These are phyloP conservation scores for Nicotiana knightiana DNA, from an alignment of 257 asterid species.

Conservation along the genomic window DNA sequence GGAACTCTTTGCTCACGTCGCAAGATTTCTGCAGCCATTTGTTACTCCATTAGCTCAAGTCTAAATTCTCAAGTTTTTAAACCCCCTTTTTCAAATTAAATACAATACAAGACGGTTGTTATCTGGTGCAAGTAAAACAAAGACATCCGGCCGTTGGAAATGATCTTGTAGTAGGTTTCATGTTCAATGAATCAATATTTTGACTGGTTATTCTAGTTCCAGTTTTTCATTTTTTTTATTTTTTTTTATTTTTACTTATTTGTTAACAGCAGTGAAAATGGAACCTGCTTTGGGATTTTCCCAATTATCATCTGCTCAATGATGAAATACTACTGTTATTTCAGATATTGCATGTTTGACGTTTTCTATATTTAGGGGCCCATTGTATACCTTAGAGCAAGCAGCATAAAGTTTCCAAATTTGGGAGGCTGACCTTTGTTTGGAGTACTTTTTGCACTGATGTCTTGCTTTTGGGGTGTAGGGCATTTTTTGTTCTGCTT, in stretches of 20 bases:
- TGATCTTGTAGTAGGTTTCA: neutral
- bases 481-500: neutral
- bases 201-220: neutral
- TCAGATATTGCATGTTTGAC: neutral
- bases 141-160: neutral
- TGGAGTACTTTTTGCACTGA: neutral
- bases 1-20: neutral
- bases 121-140: neutral
- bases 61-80: neutral
- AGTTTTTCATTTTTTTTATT: too few relatives aligned
- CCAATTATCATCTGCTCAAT: neutral
- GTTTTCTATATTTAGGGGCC: neutral
- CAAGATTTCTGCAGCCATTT: neutral
- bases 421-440: neutral
- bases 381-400: neutral
- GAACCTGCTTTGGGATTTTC: neutral
- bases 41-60: neutral
- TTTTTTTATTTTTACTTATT: too few relatives aligned
- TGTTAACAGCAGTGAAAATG: neutral
- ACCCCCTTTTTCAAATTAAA: neutral
- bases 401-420: neutral
- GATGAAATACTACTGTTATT: neutral
- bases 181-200: neutral
- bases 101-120: neutral
- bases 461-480: neutral